Evolutionary conservation across 345 rosid species (phyloP), one percentile per base, ranked within the genome.

Genomic region (Firmiana major): DNA sequence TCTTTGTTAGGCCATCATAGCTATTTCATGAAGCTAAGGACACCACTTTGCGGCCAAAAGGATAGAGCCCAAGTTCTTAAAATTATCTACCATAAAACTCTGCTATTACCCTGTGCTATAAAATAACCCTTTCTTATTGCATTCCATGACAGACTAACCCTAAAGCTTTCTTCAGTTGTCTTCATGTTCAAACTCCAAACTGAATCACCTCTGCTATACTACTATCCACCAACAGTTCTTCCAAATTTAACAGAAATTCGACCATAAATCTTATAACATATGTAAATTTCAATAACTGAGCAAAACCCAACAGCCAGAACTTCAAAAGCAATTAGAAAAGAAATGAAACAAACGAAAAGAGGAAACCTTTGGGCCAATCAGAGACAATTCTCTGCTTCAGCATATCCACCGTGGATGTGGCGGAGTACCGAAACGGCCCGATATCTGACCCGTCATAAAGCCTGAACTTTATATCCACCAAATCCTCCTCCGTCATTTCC

Each of bases 281-380:
- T 51, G 42, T 4, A 49, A 49, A 26, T 28, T 49, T 49, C 59
- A 49, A 48, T 28, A 49, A 8, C 43, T 28, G 16, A 49, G 49
- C 74, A 51, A 71, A 19, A 71, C 43, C 19, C 45, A 34, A 34
- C 54, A 63, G 55, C 62, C 58, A 51, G 6, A 28, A 76, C 19
- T 36, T 48, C 21, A 7, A 31, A 74, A 60, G 28, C 75, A 63
- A 63, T 75, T 63, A 22, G 40, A 63, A 5, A 71, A 53, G 5
- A 49, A 48, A 17, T 28, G n/a, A 31, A 49, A 48, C 13, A 60
- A 38, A 13, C 9, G n/a, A 36, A 21, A 1, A 45, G 58, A n/a
- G 19, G 24, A 46, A 77, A 92, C 97, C 98, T 91, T 88, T 92
- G 57, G 98, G 98, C 97, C 97, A 94, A 87, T 94, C 97, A 45